Evolutionary conservation across 2,329 filamentous ascomycete species (phyloP).

Genomic region (Thielaviopsis ethacetica): DNA sequence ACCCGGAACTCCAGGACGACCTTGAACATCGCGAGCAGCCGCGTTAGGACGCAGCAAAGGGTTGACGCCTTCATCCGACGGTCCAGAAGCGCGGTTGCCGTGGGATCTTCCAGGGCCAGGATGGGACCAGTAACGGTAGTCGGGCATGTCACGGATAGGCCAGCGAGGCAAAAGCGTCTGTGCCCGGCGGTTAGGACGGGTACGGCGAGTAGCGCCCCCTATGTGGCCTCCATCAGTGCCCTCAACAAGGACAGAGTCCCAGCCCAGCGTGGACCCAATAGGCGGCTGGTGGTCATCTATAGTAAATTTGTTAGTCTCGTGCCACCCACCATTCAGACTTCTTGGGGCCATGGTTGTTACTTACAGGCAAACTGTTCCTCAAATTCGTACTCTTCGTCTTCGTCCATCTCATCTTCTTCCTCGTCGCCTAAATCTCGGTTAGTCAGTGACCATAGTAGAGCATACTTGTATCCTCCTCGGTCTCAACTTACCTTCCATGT

Average conservation of each 20-base stretch:
- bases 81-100: conserved; percentile 24
- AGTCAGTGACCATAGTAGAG: conserved; percentile 2
- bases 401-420: conserved; percentile 50
- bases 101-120: background rate
- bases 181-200: conserved; percentile 14
- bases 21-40: conserved; percentile 27
- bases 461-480: too few species aligned
- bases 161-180: conserved; percentile 1
- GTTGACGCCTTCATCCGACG: conserved; percentile 66
- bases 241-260: conserved; percentile 28
- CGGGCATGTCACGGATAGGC: conserved; percentile 1
- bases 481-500: conserved; percentile 13
- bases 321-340: background rate
- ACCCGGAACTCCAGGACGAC: conserved; percentile 29
- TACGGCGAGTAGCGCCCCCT: conserved; percentile 26
- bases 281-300: conserved; percentile 23
- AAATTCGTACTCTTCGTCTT: conserved; percentile 49
- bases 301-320: background rate
- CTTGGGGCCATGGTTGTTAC: conserved; percentile 16
- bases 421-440: conserved; percentile 26
- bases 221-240: conserved; percentile 13
- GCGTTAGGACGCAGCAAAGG: conserved; percentile 59
- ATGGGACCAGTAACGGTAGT: background rate
- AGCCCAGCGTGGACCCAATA: conserved; percentile 34
- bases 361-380: conserved; percentile 42